These are phyloP conservation scores for Lasiosphaeria ovina DNA, from an alignment of 495 filamentous ascomycete genomes.

Conservation along the genomic window DNA sequence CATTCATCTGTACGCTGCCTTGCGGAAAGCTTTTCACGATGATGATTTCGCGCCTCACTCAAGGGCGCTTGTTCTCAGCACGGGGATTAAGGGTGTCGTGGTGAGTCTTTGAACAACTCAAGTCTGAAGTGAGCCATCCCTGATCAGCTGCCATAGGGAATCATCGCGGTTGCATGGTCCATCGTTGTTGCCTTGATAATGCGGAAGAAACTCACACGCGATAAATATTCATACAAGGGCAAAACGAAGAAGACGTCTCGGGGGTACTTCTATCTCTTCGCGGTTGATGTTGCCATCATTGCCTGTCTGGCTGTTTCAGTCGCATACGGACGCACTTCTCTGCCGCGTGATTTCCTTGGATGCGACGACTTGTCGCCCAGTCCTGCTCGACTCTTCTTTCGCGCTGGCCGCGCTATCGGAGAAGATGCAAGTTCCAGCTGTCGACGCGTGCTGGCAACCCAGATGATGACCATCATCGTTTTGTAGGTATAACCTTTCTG, in stretches of 20 bases:
- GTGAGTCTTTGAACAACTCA: too few relatives aligned
- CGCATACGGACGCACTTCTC: not conserved
- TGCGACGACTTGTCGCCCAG: not conserved
- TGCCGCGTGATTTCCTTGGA: not conserved
- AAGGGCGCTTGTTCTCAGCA: not conserved
- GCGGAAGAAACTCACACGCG: not conserved
- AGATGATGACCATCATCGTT: slow-evolving; percentile 1
- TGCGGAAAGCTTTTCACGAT: not conserved
- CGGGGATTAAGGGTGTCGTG: not conserved
- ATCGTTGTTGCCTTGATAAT: not conserved
- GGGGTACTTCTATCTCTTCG: not conserved
- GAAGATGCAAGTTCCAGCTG: not conserved
- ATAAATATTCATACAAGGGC: not conserved
- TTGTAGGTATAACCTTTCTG: not conserved
- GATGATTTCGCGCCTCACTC: not conserved
- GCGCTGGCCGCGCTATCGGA: not conserved
- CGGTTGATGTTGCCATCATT: not conserved
- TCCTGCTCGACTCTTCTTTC: not conserved
- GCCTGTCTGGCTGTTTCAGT: slow-evolving; percentile 1
- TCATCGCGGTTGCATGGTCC: not conserved
- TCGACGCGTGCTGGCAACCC: not conserved
- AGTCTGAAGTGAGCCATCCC: too few relatives aligned
- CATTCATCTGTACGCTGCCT: not conserved
- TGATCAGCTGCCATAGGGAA: not conserved
- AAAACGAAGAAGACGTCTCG: not conserved